These are phyloP conservation scores for Leishmania tropica DNA, from an alignment of 208 protist genomes.

Conservation along the genomic window DNA sequence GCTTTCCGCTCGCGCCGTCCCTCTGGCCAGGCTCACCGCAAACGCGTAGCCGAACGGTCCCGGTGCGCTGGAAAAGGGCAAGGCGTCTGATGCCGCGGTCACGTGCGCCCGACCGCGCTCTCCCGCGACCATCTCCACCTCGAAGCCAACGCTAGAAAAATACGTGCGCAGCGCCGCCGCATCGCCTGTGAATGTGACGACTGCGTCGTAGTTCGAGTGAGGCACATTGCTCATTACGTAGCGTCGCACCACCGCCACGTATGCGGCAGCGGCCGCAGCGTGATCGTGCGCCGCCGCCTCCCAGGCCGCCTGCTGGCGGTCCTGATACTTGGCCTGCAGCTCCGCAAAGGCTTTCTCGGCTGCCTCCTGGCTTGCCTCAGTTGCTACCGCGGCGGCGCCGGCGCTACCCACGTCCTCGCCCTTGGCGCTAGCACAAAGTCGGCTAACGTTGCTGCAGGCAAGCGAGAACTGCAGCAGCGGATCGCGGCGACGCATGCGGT, in stretches of 20 bases:
- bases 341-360: constrained; percentile 56
- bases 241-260: constrained; percentile 53
- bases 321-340: constrained; percentile 51
- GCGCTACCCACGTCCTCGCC: not conserved
- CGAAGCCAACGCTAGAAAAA: constrained; percentile 41
- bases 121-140: constrained; percentile 18
- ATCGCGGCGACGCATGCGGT: constrained; percentile 77
- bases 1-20: not conserved
- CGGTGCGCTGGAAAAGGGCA: constrained; percentile 17
- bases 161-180: constrained; percentile 15
- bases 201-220: constrained; percentile 69
- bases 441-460: constrained; percentile 72
- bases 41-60: constrained; percentile 65
- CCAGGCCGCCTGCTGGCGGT: constrained; percentile 59
- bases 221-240: constrained; percentile 55
- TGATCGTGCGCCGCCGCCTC: constrained; percentile 28
- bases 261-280: constrained; percentile 48
- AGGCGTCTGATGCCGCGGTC: constrained; percentile 30
- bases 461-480: constrained; percentile 86
- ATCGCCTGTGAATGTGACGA: constrained; percentile 54
- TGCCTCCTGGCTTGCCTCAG: constrained; percentile 39
- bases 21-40: constrained; percentile 33
- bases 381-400: not conserved
- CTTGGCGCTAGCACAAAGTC: constrained; percentile 24
- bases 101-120: constrained; percentile 30